Conservation (phyloP, 352 stramenopile genomes). For the Globisporangium splendens region DNA sequence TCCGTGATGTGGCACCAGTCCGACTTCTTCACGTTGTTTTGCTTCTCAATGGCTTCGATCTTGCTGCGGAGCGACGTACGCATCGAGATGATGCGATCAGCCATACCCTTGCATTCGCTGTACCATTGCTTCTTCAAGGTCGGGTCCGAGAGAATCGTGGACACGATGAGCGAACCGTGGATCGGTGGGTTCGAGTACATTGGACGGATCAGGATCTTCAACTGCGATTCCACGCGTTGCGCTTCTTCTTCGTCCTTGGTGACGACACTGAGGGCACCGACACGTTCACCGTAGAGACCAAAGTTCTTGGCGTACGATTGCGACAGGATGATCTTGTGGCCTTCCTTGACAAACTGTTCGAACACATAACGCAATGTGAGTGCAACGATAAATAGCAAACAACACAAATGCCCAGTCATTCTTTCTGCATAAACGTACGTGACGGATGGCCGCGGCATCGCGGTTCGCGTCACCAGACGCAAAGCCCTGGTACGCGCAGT, state of each 20-base stretch:
- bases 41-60: conserved; percentile 78
- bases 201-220: conserved; percentile 98
- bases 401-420: not conserved
- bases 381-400: not conserved
- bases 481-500: conserved; percentile 99
- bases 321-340: conserved; percentile 95
- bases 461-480: conserved; percentile 95
- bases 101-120: conserved; percentile 95
- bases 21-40: conserved; percentile 67
- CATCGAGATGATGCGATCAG: conserved; percentile 95
- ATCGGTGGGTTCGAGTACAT: conserved; percentile 99
- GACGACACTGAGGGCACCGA: conserved; percentile 96
- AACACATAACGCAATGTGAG: not conserved
- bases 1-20: conserved; percentile 98
- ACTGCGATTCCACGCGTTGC: conserved; percentile 93
- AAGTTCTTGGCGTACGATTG: conserved; percentile 99
- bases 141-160: conserved; percentile 93
- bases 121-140: conserved; percentile 93
- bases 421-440: conserved; percentile 30
- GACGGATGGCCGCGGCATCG: conserved; percentile 94
- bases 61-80: conserved; percentile 75
- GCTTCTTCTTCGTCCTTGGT: conserved; percentile 93
- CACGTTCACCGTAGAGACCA: conserved; percentile 98
- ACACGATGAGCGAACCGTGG: conserved; percentile 97
- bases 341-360: conserved; percentile 95